Evolutionary conservation across 306 rosid species (phyloP).

Genomic region (Casuarina equisetifolia): DNA sequence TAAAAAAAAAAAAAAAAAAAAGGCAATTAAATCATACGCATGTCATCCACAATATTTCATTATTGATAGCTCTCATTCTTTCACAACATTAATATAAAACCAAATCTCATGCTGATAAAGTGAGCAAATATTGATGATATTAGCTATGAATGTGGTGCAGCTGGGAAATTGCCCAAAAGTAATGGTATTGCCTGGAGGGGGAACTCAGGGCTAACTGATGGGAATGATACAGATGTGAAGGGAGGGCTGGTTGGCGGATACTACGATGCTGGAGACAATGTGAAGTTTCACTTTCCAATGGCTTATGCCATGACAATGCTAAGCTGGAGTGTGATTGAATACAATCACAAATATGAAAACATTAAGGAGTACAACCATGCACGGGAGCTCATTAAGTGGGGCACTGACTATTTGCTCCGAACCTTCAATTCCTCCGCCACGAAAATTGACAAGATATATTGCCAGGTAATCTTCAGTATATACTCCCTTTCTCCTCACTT

Average conservation of each 20-base stretch:
- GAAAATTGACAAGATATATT: conserved; percentile 43
- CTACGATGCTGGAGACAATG: conserved; percentile 45
- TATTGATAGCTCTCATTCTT: neutral
- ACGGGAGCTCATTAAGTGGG: conserved; percentile 45
- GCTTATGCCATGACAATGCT: conserved; percentile 48
- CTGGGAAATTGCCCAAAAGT: conserved; percentile 41
- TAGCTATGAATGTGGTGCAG: conserved; percentile 23
- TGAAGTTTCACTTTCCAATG: conserved; percentile 46
- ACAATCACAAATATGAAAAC: conserved; percentile 34
- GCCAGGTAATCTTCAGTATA: conserved; percentile 40
- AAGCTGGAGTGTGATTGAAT: conserved; percentile 50
- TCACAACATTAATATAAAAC: neutral
- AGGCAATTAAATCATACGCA: too few relatives aligned
- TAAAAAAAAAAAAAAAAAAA: too few relatives aligned
- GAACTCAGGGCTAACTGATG: conserved; percentile 43
- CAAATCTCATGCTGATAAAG: neutral
- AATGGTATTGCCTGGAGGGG: conserved; percentile 41
- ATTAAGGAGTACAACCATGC: conserved; percentile 33
- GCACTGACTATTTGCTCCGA: conserved; percentile 59
- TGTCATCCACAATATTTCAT: neutral
- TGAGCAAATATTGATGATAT: neutral
- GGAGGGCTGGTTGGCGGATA: conserved; percentile 45
- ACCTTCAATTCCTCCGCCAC: conserved; percentile 66
- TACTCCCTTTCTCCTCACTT: neutral
- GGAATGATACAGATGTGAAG: conserved; percentile 26